phyloP scores from a whole-genome alignment of 352 stramenopile species.

The Phytophthora constricta region DNA sequence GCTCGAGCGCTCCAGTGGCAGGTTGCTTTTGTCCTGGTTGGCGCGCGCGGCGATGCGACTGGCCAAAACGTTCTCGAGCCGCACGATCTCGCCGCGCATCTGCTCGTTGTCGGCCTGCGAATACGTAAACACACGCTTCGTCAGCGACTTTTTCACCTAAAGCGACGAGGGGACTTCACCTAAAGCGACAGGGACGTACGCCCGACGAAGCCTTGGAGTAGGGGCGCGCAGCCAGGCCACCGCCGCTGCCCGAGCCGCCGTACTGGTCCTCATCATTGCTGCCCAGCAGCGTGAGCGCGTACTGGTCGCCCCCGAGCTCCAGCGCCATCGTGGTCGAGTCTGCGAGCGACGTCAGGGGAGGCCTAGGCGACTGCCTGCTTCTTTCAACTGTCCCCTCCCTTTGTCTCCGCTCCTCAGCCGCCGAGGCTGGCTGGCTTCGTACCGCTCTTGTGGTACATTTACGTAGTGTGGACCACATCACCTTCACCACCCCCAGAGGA shows the following conservation, averaged over 20 bases:
- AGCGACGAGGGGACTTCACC: not conserved
- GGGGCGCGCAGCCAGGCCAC: constrained; percentile 48
- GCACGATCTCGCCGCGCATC: constrained; percentile 82
- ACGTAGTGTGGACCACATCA: not conserved
- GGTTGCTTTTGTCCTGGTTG: constrained; percentile 73
- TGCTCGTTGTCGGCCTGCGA: constrained; percentile 74
- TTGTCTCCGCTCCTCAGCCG: too few relatives aligned
- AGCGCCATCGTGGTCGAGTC: constrained; percentile 38
- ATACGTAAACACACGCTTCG: not conserved
- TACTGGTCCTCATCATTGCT: constrained; percentile 68
- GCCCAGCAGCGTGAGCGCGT: constrained; percentile 66
- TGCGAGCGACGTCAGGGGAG: not conserved
- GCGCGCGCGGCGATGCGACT: constrained; percentile 73
- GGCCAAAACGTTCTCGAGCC: constrained; percentile 75
- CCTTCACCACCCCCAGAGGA: constrained; percentile 9
- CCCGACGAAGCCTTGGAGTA: constrained; percentile 63
- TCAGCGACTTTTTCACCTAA: not conserved
- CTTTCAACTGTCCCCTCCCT: constrained; percentile 3
- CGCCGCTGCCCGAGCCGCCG: constrained; percentile 33
- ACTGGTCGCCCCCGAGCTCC: constrained; percentile 48
- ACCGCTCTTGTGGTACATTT: too few relatives aligned
- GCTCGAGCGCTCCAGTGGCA: constrained; percentile 76
- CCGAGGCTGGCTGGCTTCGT: too few relatives aligned
- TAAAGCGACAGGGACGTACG: constrained; percentile 41
- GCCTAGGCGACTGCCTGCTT: too few relatives aligned